A percentile compares a stretch with the other conserved stretches of the same genome.
These are phyloP conservation scores for Fagopyrum esculentum DNA, from an alignment of 148 eudicot genomes.

Conservation along the genomic window DNA sequence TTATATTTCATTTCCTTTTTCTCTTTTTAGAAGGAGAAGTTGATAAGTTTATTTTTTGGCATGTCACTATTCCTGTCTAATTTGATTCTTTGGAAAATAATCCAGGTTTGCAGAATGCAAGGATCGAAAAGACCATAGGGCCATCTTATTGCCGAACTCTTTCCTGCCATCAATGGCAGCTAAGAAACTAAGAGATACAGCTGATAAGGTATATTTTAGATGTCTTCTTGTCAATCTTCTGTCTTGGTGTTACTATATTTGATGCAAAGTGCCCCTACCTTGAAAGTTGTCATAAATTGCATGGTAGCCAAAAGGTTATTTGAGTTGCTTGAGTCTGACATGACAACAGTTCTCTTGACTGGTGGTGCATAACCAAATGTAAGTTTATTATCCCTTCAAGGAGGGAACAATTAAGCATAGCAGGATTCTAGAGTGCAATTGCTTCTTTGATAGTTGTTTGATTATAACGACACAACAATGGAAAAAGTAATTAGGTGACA, in stretches of 20 bases:
- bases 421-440: neutral
- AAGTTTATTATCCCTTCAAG: neutral
- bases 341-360: neutral
- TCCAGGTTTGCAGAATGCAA: constrained; percentile 97
- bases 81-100: constrained; percentile 10
- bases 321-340: neutral
- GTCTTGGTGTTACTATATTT: constrained; percentile 5
- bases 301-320: neutral
- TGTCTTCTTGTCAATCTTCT: neutral
- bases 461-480: neutral
- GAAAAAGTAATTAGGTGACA: neutral
- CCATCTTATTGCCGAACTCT: constrained; percentile 61
- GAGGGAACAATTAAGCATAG: neutral
- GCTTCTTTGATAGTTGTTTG: neutral
- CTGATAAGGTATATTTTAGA: constrained; percentile 54
- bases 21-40: neutral
- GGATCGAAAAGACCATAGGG: constrained; percentile 71
- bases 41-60: constrained; percentile 1
- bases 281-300: neutral
- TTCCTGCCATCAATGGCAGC: constrained; percentile 96
- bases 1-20: neutral
- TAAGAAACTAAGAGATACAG: constrained; percentile 70
- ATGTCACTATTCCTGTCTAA: neutral
- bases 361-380: neutral
- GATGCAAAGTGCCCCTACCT: constrained; percentile 1